phyloP scores from a whole-genome alignment of 2,329 filamentous ascomycete genomes.

The Aspergillus sp. region DNA sequence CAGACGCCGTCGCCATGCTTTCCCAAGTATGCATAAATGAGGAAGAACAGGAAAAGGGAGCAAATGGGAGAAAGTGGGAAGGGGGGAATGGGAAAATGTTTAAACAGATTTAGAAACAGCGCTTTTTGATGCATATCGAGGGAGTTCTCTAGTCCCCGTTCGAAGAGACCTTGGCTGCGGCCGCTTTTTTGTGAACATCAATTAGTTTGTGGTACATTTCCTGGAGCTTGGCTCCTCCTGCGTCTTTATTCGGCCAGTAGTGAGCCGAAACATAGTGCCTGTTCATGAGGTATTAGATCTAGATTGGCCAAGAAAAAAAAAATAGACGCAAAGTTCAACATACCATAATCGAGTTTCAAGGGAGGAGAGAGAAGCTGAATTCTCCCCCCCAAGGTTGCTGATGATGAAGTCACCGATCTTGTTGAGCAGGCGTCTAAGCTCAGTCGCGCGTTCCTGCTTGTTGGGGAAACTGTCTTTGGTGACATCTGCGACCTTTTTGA shows the following conservation, averaged over 20 bases:
- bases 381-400: constrained; percentile 38
- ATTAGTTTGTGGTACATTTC: constrained; percentile 40
- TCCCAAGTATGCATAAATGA: constrained; percentile 28
- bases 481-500: constrained; percentile 45
- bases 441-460: constrained; percentile 43
- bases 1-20: constrained; percentile 30
- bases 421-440: constrained; percentile 44
- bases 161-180: constrained; percentile 22
- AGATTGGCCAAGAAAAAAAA: background rate
- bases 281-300: background rate
- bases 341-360: constrained; percentile 48
- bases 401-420: constrained; percentile 49
- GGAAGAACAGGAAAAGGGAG: constrained; percentile 5
- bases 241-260: constrained; percentile 50
- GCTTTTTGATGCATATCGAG: constrained; percentile 12
- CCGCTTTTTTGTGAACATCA: constrained; percentile 28
- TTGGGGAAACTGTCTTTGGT: constrained; percentile 48
- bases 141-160: constrained; percentile 26
- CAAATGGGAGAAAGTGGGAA: background rate
- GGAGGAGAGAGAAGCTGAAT: constrained; percentile 38
- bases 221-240: constrained; percentile 35
- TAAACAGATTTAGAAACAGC: constrained; percentile 17
- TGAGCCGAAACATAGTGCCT: constrained; percentile 47
- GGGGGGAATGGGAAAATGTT: constrained; percentile 12
- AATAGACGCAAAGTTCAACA: constrained; percentile 16